Base-by-base conservation (phyloP, 2,329 filamentous ascomycete species). In the Cytospora piceicola region DNA sequence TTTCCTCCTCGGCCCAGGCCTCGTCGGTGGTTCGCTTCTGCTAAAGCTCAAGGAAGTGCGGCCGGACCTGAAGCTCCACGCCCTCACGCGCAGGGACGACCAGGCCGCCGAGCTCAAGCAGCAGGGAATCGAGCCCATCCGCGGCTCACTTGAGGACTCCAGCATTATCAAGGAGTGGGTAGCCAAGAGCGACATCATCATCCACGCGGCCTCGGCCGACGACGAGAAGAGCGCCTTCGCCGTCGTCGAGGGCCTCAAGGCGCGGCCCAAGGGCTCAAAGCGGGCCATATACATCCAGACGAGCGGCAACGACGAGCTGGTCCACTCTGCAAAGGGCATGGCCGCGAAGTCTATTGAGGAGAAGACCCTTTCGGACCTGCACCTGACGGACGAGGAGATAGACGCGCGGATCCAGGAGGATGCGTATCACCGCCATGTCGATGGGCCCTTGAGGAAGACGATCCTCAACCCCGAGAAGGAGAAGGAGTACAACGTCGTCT, bases 271-370 rank as follows among this genome's bases (percentile, higher is more conserved):
- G 30, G 57, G 53, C 1, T 51, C 66, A 17, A 63, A 49, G 22
- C 66, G 66, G 6, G 66, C 63, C 52, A 66, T 68, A 59, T 68
- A 68, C 56, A 68, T 68, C 51, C 66, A 68, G 56, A 63, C 60
- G n/a, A 68, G 63, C 63, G 66, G 66, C 56, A 68, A 68, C 46
- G 66, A 68, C 30, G 66, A 68, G 66, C 63, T 68, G 22, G 63
- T 30, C 32, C 54, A 51, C 32, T 68, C 66, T 1, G 60, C 66
- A 1, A 17, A 15, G 29, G 66, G 66, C 11, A 9, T 68, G 7
- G 34, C 52, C 1, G 14, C 51, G 0, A 63, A 53, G 24, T 49
- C 63, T 6, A 54, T 61, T 27, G 63, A 39, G 56, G 66, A 63
- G 32, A 63, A 58, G 59, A 66, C 66, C 15, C 14, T 68, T 12